These are phyloP conservation scores for Purpureocillium takamizusanense DNA, from an alignment of 2,329 filamentous ascomycete genomes.

Conservation along the genomic window DNA sequence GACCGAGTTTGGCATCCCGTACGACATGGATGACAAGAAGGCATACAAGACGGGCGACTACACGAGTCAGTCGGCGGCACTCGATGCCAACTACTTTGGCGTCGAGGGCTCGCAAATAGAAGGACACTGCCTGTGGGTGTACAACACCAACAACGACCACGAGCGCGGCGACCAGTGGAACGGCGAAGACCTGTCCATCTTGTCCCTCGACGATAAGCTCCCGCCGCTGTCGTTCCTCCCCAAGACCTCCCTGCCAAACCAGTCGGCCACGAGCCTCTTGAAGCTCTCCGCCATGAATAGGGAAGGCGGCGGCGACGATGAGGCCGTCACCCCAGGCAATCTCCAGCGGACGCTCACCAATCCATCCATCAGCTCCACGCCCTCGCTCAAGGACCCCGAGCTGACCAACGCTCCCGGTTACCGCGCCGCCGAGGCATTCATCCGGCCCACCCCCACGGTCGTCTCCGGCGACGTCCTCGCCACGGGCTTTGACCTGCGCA, in stretches of 20 bases:
- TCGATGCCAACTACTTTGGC: slow-evolving; percentile 94
- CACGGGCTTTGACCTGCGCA: slow-evolving; percentile 75
- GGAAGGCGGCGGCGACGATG: slow-evolving; percentile 39
- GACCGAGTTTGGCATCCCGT: slow-evolving; percentile 95
- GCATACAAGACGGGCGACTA: slow-evolving; percentile 96
- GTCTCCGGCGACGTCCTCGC: slow-evolving; percentile 62
- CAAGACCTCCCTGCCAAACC: slow-evolving; percentile 26
- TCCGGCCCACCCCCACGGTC: slow-evolving; percentile 72
- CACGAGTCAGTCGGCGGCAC: slow-evolving; percentile 79
- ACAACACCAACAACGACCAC: slow-evolving; percentile 76
- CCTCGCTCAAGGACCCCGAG: slow-evolving; percentile 43
- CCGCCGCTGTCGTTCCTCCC: slow-evolving; percentile 44
- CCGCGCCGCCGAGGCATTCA: slow-evolving; percentile 86
- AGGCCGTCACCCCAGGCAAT: slow-evolving; percentile 63
- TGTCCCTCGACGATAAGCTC: slow-evolving; percentile 70
- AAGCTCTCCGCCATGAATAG: slow-evolving; percentile 11
- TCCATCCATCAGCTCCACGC: slow-evolving; percentile 53
- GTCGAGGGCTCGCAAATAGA: slow-evolving; percentile 76
- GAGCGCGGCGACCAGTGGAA: slow-evolving; percentile 93
- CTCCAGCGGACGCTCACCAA: slow-evolving; percentile 64
- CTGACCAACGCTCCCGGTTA: slow-evolving; percentile 61
- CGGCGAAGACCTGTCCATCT: slow-evolving; percentile 90
- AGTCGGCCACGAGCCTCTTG: slow-evolving; percentile 34
- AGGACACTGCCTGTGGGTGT: slow-evolving; percentile 86
- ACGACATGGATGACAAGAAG: slow-evolving; percentile 95